Percentiles rank a stretch among this genome's conserved stretches.
Conservation (phyloP, 352 stramenopile species). For the Phytophthora uliginosa region DNA sequence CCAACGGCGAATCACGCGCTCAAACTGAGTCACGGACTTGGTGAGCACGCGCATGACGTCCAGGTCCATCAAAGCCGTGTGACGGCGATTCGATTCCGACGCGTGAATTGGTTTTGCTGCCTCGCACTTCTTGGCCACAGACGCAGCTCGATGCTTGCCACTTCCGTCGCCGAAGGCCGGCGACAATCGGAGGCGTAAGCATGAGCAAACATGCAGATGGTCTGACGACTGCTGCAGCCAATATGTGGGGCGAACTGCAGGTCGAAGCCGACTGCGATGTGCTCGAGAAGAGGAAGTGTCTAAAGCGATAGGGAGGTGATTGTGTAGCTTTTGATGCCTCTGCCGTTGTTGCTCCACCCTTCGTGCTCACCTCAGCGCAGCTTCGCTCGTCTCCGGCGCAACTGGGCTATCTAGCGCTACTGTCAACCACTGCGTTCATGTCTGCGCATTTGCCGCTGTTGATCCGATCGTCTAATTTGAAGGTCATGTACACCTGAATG, state of each 20-base stretch:
- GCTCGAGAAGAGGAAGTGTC: slow-evolving; percentile 31
- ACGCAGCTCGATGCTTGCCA: slow-evolving; percentile 29
- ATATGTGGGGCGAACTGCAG: slow-evolving; percentile 42
- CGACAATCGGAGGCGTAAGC: slow-evolving; percentile 55
- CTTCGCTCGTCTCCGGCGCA: too few species aligned
- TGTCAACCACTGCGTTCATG: too few species aligned
- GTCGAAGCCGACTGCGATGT: slow-evolving; percentile 66
- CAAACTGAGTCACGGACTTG: slow-evolving; percentile 60
- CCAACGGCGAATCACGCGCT: slow-evolving; percentile 66
- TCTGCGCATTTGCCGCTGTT: too few species aligned
- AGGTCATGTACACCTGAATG: too few species aligned
- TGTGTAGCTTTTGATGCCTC: too few species aligned
- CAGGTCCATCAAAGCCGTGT: slow-evolving; percentile 55
- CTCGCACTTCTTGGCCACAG: slow-evolving; percentile 32
- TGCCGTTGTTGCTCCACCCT: too few species aligned
- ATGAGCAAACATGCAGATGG: slow-evolving; percentile 56
- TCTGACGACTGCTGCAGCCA: slow-evolving; percentile 44
- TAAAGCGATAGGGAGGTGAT: too few species aligned
- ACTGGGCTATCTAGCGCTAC: too few species aligned
- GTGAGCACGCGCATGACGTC: slow-evolving; percentile 59
- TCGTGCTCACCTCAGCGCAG: too few species aligned
- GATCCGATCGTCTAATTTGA: too few species aligned
- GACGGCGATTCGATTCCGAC: slow-evolving; percentile 40
- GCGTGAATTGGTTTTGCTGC: slow-evolving; percentile 29
- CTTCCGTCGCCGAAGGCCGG: slow-evolving; percentile 37